phyloP scores from a whole-genome alignment of 2,329 filamentous ascomycete species.

The Cytospora paraplurivora region DNA sequence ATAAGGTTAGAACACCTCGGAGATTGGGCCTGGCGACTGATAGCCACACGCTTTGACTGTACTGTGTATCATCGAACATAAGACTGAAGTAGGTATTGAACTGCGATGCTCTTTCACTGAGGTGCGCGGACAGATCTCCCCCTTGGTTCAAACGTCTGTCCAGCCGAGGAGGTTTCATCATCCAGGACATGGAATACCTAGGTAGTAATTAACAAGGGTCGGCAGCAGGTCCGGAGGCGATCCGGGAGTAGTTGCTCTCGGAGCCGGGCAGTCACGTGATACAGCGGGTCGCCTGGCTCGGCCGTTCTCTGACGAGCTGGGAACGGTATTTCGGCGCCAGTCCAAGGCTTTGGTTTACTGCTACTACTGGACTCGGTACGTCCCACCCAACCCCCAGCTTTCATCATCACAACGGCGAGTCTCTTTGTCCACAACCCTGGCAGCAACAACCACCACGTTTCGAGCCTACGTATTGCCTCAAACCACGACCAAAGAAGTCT shows the following conservation, averaged over 20 bases:
- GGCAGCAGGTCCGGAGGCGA: background rate
- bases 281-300: background rate
- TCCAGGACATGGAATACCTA: background rate
- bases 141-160: background rate
- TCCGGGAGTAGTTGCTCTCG: background rate
- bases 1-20: background rate
- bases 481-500: slow-evolving; percentile 1
- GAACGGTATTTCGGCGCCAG: slow-evolving; percentile 8
- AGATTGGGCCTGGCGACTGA: background rate
- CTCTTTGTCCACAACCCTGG: slow-evolving; percentile 13
- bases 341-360: slow-evolving; percentile 17
- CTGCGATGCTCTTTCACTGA: background rate
- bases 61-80: background rate
- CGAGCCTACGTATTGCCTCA: slow-evolving; percentile 9
- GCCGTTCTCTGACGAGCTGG: background rate
- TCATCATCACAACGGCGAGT: slow-evolving; percentile 20
- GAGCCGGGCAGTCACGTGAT: background rate
- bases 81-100: background rate
- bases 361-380: slow-evolving; percentile 1
- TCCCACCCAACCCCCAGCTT: slow-evolving; percentile 13
- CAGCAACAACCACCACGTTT: slow-evolving; percentile 14
- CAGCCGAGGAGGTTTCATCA: background rate
- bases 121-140: too few relatives aligned
- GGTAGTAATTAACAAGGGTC: background rate
- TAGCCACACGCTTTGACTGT: background rate